Conservation (phyloP, 257 asterid genomes). For the Handroanthus guayacan region DNA sequence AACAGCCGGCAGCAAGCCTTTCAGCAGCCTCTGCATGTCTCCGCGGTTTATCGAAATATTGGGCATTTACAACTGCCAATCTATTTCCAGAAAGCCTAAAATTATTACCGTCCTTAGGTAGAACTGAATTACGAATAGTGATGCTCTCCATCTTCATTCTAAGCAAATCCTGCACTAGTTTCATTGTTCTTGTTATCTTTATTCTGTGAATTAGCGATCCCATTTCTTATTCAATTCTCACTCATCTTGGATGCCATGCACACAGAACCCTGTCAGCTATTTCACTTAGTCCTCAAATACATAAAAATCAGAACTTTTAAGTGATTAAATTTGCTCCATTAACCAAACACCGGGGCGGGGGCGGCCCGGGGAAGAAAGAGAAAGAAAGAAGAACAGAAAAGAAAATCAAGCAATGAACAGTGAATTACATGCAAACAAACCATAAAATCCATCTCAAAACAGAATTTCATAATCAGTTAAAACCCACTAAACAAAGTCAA, state of each 20-base stretch:
- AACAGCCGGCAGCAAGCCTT: not conserved
- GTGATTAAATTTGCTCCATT: conserved; percentile 26
- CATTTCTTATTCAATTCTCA: conserved; percentile 25
- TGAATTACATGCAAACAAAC: conserved; percentile 30
- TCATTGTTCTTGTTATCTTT: conserved; percentile 24
- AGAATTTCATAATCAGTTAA: conserved; percentile 17
- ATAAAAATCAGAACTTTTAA: conserved; percentile 26
- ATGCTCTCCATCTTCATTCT: conserved; percentile 10
- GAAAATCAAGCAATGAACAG: conserved; percentile 29
- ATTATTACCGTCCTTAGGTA: not conserved
- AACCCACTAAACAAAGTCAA: conserved; percentile 36
- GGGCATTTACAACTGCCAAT: conserved; percentile 18
- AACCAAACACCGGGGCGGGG: not conserved
- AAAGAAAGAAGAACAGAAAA: not conserved
- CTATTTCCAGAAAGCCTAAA: conserved; percentile 16
- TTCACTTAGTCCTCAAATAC: conserved; percentile 16
- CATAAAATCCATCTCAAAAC: conserved; percentile 21
- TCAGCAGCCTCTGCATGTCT: conserved; percentile 17
- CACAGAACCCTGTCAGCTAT: conserved; percentile 18
- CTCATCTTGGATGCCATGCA: conserved; percentile 2
- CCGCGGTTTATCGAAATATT: conserved; percentile 14
- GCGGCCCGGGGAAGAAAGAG: not conserved
- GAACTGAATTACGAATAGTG: conserved; percentile 6
- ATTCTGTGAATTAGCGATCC: not conserved
- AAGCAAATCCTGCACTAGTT: conserved; percentile 25